Conservation (phyloP, 768 basidiomycete genomes). For the Lepiota venenata region DNA sequence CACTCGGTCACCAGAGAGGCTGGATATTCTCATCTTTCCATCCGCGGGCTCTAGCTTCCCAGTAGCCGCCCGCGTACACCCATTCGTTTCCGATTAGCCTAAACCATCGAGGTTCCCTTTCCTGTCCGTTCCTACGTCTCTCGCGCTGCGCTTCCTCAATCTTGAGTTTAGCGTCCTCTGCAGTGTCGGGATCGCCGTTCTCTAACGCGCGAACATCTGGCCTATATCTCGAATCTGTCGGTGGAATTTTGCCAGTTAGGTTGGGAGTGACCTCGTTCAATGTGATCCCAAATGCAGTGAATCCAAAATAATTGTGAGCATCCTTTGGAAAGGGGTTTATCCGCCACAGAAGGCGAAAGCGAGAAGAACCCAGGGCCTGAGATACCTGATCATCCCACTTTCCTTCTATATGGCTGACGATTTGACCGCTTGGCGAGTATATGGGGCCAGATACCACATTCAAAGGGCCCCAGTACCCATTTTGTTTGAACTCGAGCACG, state of each 20-base stretch:
- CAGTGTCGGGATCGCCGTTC: constrained; percentile 65
- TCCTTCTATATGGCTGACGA: constrained; percentile 69
- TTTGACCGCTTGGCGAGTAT: constrained; percentile 47
- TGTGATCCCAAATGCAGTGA: constrained; percentile 75
- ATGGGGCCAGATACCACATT: constrained; percentile 70
- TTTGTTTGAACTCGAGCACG: constrained; percentile 82
- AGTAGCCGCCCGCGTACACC: constrained; percentile 78
- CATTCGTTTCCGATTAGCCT: constrained; percentile 66
- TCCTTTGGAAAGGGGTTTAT: constrained; percentile 71
- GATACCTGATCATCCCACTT: constrained; percentile 86
- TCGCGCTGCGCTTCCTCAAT: constrained; percentile 78
- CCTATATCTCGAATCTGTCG: constrained; percentile 78
- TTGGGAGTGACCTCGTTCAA: constrained; percentile 78
- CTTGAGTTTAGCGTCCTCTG: constrained; percentile 68
- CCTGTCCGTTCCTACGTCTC: constrained; percentile 57
- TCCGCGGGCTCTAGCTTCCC: constrained; percentile 66
- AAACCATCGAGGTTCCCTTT: constrained; percentile 74
- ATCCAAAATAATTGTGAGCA: constrained; percentile 72
- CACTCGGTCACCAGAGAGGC: constrained; percentile 57
- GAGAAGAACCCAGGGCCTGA: constrained; percentile 62
- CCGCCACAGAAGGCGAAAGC: constrained; percentile 78
- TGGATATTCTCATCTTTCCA: constrained; percentile 53
- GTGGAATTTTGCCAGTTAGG: constrained; percentile 59
- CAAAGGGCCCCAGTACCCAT: constrained; percentile 77
- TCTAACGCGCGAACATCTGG: constrained; percentile 85